Conservation (phyloP, 2,329 filamentous ascomycete genomes). For the Aphanocladium album region DNA sequence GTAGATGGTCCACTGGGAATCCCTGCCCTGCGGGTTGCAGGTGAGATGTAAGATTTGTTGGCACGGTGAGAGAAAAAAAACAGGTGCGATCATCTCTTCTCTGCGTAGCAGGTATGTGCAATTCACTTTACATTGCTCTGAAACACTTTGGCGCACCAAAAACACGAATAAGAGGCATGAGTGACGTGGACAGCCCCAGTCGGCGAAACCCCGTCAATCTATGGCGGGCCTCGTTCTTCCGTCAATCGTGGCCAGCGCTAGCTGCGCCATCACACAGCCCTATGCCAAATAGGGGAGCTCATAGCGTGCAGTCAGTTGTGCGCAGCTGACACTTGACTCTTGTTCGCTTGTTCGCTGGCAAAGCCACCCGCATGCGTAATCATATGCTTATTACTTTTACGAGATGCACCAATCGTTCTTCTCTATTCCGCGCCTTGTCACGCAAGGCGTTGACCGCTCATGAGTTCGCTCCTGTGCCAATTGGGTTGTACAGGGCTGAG, state of each 20-base stretch:
- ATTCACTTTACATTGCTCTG: background rate
- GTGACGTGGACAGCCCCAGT: background rate
- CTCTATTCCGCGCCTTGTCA: background rate
- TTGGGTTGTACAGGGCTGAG: too few species aligned
- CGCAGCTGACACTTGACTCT: too few species aligned
- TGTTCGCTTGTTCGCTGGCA: background rate
- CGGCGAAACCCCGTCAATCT: background rate
- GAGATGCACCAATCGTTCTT: background rate
- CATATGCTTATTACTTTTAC: background rate
- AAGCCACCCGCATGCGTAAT: slow-evolving; percentile 6
- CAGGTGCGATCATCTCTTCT: background rate
- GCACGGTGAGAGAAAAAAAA: background rate
- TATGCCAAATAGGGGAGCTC: background rate
- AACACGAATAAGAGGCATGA: background rate
- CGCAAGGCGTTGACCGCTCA: too few species aligned
- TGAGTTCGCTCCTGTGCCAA: too few species aligned
- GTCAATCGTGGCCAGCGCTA: background rate
- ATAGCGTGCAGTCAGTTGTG: background rate
- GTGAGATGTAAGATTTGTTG: background rate
- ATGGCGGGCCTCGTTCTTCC: background rate
- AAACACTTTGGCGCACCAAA: background rate
- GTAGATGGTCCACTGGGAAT: background rate
- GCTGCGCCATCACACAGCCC: background rate
- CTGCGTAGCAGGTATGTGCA: background rate
- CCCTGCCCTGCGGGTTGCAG: background rate